phyloP scores from a whole-genome alignment of 148 eudicot genomes.

The Chenopodium quinoa region DNA sequence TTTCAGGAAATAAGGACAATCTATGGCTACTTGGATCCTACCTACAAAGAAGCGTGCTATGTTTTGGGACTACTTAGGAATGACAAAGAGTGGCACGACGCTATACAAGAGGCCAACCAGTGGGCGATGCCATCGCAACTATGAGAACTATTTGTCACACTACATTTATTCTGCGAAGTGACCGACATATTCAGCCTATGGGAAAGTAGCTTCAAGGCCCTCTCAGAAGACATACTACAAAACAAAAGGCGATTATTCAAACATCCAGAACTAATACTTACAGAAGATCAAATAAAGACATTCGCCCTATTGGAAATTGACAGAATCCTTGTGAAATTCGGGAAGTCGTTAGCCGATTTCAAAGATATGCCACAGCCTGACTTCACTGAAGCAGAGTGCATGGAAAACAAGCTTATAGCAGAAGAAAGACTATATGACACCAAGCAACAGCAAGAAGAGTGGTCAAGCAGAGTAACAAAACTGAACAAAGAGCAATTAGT shows the following conservation, averaged over 20 bases:
- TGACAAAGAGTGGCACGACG: constrained; percentile 18
- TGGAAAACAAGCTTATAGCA: not conserved
- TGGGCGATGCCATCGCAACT: constrained; percentile 20
- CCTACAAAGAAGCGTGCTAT: constrained; percentile 15
- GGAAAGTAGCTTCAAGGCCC: not conserved
- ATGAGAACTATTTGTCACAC: constrained; percentile 15
- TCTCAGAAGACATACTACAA: constrained; percentile 6
- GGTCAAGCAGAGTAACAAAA: not conserved
- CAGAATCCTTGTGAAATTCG: not conserved
- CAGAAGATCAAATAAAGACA: not conserved
- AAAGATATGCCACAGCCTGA: not conserved
- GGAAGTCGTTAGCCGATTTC: constrained; percentile 1
- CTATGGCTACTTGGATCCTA: not conserved
- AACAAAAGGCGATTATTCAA: not conserved
- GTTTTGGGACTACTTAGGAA: not conserved
- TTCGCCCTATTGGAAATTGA: constrained; percentile 10
- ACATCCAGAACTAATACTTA: not conserved
- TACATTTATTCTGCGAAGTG: not conserved
- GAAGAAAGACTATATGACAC: not conserved
- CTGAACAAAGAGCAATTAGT: not conserved
- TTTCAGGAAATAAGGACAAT: constrained; percentile 9
- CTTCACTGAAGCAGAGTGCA: not conserved
- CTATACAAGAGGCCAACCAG: constrained; percentile 5
- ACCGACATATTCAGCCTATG: not conserved
- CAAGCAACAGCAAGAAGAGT: not conserved